Conservation (phyloP, 257 asterid genomes). For the Solanum virginianum region DNA sequence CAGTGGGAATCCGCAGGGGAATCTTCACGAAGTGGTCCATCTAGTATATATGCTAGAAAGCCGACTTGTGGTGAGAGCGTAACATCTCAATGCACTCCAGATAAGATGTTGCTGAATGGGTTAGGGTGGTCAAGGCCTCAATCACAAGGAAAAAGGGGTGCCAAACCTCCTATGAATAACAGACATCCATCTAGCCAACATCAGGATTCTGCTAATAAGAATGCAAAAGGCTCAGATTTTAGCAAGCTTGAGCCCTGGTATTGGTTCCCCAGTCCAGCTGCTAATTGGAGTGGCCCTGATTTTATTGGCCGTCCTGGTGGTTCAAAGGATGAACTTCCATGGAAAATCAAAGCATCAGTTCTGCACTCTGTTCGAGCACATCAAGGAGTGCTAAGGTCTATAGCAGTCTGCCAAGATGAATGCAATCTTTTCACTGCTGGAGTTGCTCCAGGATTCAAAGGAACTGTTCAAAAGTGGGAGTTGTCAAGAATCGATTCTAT, state of each 20-base stretch:
- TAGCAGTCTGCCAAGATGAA: constrained; percentile 84
- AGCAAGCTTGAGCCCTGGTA: constrained; percentile 76
- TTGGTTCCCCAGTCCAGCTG: constrained; percentile 85
- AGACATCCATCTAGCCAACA: constrained; percentile 21
- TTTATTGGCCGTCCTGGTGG: constrained; percentile 62
- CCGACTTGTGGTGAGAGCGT: constrained; percentile 32
- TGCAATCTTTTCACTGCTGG: constrained; percentile 88
- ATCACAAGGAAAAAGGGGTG: constrained; percentile 47
- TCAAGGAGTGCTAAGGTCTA: constrained; percentile 86
- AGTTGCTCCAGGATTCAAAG: constrained; percentile 89
- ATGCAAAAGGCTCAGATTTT: constrained; percentile 23
- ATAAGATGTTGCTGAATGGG: constrained; percentile 62
- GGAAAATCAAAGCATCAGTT: constrained; percentile 90
- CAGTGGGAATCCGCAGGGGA: constrained; percentile 85
- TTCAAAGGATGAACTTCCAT: constrained; percentile 79
- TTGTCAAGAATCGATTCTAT: constrained; percentile 60
- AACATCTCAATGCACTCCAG: constrained; percentile 40
- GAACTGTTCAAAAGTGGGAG: constrained; percentile 90
- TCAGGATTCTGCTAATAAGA: constrained; percentile 39
- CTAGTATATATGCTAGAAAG: constrained; percentile 36
- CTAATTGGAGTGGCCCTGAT: constrained; percentile 64
- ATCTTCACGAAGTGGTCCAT: constrained; percentile 40
- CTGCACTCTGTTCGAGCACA: constrained; percentile 83
- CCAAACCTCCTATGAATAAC: constrained; percentile 23
- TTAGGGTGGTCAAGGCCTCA: constrained; percentile 89